These are phyloP conservation scores for Sclerotinia trifoliorum DNA, from an alignment of 2,329 filamentous ascomycete species.

Conservation along the genomic window DNA sequence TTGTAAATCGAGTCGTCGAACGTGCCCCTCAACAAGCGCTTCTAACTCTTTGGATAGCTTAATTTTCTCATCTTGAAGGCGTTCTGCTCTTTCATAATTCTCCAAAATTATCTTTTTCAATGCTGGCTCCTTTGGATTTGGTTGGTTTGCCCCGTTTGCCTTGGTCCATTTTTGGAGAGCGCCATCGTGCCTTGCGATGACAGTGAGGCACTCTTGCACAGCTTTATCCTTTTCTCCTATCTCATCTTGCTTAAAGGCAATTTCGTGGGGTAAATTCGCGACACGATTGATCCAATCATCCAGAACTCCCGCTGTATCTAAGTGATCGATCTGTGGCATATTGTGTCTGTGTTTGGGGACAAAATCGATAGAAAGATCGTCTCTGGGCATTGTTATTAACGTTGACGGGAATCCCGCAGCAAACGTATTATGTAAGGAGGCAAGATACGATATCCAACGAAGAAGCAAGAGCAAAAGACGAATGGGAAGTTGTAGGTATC, in stretches of 20 bases:
- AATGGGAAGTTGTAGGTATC: conserved; percentile 4
- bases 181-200: conserved; percentile 69
- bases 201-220: conserved; percentile 65
- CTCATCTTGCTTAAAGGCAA: conserved; percentile 80
- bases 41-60: conserved; percentile 64
- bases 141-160: conserved; percentile 68
- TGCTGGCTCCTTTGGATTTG: conserved; percentile 72
- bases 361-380: conserved; percentile 70
- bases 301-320: conserved; percentile 67
- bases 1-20: conserved; percentile 60
- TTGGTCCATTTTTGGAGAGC: conserved; percentile 82
- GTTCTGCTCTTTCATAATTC: conserved; percentile 66
- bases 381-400: conserved; percentile 70
- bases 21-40: conserved; percentile 60
- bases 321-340: conserved; percentile 60
- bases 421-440: not conserved
- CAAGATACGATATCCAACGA: conserved; percentile 14
- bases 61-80: conserved; percentile 73
- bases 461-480: conserved; percentile 12
- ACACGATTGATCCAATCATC: conserved; percentile 76
- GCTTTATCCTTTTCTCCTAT: conserved; percentile 75
- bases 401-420: conserved; percentile 31
- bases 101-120: conserved; percentile 65
- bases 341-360: conserved; percentile 49
- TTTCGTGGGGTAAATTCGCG: conserved; percentile 77